Evolutionary conservation across 2,329 filamentous ascomycete species (phyloP), one percentile per base, ranked within the genome.

Genomic region (Colletotrichum cuscutae): DNA sequence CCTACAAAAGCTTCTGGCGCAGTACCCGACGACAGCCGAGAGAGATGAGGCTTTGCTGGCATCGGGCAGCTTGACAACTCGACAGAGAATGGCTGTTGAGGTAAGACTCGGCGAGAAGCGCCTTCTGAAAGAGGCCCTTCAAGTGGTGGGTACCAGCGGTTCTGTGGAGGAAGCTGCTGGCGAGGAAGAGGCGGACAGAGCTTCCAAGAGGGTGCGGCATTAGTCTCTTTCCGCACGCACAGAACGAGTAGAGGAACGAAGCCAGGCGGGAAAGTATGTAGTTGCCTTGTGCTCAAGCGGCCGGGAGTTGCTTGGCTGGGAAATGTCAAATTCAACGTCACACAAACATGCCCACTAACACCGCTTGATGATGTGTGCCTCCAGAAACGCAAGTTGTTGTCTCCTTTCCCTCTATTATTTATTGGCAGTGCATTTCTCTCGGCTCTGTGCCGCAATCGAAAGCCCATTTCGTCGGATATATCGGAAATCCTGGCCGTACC

Each of bases 91-190:
- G 90, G 93, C 93, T 0, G 78, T 91, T 26, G 84, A 89, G 63
- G 92, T 95, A 46, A 88, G 94, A 72, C 82, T 91, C 3, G 94
- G 93, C 15, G 94, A 96, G 82, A 95, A 95, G 80, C 86, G 87
- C 76, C 84, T 95, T 6, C 79, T 95, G 28, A 82, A 85, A 68
- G 86, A 90, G 77, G 85, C 90, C 1, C 71, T 73, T 9, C 62
- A 65, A 22, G 76, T 81, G 15, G 75, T 81, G 60, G 81, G 80
- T 75, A 79, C 53, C 30, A 4, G 30, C 30, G 30, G 65, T 26
- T 72, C 84, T 24, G 68, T 68, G 26, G 63, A 63, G 22, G 46
- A 57, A 12, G 24, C 42, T 9, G 75, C 69, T 26, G 73, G 37
- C 11, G 74, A 77, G 30, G 73, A 78, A n/a, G 77, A 80, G 61